These are phyloP conservation scores for Blepharisma undulans DNA, from an alignment of 169 alveolate species.

Conservation along the genomic window DNA sequence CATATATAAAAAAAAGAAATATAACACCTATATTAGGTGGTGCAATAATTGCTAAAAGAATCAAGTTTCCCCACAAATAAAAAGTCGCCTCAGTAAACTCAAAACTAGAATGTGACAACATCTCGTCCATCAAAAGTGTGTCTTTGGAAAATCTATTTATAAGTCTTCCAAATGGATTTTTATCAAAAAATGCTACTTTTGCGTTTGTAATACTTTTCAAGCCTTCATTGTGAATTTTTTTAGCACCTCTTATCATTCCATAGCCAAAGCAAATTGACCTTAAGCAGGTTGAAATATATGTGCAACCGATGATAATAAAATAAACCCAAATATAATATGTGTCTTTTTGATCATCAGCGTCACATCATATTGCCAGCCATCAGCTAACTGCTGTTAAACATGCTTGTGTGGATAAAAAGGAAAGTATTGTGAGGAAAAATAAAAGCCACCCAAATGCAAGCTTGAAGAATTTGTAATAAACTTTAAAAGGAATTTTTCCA, in stretches of 20 bases:
- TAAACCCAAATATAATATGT: not conserved
- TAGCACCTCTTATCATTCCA: not conserved
- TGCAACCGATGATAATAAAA: not conserved
- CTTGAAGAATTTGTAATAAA: not conserved
- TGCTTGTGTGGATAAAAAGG: not conserved
- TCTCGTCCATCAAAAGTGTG: not conserved
- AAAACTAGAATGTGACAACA: not conserved
- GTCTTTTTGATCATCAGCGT: not conserved
- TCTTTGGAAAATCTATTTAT: constrained; percentile 10
- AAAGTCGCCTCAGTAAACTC: not conserved
- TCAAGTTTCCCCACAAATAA: not conserved
- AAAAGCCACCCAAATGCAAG: not conserved
- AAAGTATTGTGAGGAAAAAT: not conserved
- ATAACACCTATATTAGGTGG: constrained; percentile 32
- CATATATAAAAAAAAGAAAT: not conserved
- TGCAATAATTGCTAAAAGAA: not conserved
- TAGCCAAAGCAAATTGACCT: not conserved
- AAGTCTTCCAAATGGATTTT: not conserved
- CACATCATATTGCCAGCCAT: not conserved
- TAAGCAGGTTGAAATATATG: not conserved
- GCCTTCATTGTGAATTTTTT: not conserved
- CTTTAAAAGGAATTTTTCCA: not conserved
- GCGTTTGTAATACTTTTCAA: not conserved
- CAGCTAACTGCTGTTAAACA: not conserved
- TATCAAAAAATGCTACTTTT: not conserved